Evolutionary conservation across 2,329 filamentous ascomycete genomes (phyloP).

Genomic region (Colletotrichum noveboracense): DNA sequence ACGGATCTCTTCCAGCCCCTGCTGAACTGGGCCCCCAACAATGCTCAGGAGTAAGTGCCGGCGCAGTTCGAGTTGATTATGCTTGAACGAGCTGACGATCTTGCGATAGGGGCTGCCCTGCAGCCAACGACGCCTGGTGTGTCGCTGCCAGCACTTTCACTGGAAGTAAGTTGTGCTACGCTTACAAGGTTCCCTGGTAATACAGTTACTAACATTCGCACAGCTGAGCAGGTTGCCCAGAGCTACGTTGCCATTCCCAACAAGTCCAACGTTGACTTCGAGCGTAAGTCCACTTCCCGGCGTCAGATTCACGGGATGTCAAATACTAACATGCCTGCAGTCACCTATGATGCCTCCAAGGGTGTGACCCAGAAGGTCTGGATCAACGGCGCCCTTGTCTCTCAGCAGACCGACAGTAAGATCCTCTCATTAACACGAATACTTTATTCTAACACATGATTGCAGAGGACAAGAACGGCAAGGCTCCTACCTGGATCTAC

Average conservation of each 20-base stretch:
- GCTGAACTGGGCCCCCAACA: neutral
- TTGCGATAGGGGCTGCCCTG: neutral
- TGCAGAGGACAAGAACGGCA: neutral
- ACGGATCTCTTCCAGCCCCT: neutral
- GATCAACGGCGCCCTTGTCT: neutral
- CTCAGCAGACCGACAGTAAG: neutral
- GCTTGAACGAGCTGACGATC: neutral
- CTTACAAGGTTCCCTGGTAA: accelerated
- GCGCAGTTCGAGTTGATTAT: accelerated
- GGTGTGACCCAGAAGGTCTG: neutral
- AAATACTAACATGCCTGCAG: neutral
- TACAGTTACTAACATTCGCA: neutral
- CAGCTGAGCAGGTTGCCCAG: neutral
- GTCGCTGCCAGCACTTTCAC: neutral
- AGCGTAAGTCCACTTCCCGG: neutral
- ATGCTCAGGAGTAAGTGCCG: neutral
- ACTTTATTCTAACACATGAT: neutral
- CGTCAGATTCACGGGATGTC: accelerated
- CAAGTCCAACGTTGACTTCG: neutral
- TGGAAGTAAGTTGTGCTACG: neutral
- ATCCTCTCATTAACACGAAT: neutral
- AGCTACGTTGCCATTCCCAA: neutral
- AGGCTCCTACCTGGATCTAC: neutral
- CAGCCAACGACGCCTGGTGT: neutral
- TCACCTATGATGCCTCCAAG: neutral